Percentiles rank a stretch among this genome's conserved stretches.
Evolutionary conservation across 1,139 yeast species (phyloP).

Genomic region (Taphrina pruni): DNA sequence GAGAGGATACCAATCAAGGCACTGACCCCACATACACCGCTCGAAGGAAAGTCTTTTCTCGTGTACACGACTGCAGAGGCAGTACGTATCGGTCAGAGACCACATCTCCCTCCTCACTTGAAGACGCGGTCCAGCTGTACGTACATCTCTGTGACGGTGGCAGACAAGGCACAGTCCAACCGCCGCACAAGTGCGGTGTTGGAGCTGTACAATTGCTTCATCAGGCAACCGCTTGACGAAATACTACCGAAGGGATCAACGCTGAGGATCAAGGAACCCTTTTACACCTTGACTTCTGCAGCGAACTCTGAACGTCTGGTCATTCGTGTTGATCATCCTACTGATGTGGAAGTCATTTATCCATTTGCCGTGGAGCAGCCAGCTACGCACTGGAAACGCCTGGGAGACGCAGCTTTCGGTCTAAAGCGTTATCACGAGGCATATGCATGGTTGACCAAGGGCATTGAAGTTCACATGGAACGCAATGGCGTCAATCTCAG

Average conservation of each 20-base stretch:
- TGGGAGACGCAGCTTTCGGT: slow-evolving; percentile 24
- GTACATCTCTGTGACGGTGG: slow-evolving; percentile 7
- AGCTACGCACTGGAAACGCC: slow-evolving; percentile 6
- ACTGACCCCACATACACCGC: slow-evolving; percentile 2
- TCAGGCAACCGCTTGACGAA: slow-evolving; percentile 16
- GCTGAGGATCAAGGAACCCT: slow-evolving; percentile 25
- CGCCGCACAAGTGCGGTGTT: background rate
- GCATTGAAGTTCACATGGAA: background rate
- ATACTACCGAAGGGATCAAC: slow-evolving; percentile 22
- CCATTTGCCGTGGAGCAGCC: background rate
- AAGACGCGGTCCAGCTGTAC: slow-evolving; percentile 7
- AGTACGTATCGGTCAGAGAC: slow-evolving; percentile 4
- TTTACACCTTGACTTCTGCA: slow-evolving; percentile 10
- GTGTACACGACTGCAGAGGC: slow-evolving; percentile 7
- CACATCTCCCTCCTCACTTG: background rate
- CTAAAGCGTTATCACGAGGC: slow-evolving; percentile 16
- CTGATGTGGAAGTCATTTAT: slow-evolving; percentile 20
- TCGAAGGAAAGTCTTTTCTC: background rate
- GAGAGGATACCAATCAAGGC: background rate
- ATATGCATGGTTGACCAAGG: slow-evolving; percentile 8
- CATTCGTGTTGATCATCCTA: slow-evolving; percentile 33
- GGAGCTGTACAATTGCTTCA: slow-evolving; percentile 29
- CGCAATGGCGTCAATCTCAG: background rate
- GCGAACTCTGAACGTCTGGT: slow-evolving; percentile 12
- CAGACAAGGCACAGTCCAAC: slow-evolving; percentile 6